Base-by-base conservation (phyloP, 805 yeast species). In the Candida silvatica region DNA sequence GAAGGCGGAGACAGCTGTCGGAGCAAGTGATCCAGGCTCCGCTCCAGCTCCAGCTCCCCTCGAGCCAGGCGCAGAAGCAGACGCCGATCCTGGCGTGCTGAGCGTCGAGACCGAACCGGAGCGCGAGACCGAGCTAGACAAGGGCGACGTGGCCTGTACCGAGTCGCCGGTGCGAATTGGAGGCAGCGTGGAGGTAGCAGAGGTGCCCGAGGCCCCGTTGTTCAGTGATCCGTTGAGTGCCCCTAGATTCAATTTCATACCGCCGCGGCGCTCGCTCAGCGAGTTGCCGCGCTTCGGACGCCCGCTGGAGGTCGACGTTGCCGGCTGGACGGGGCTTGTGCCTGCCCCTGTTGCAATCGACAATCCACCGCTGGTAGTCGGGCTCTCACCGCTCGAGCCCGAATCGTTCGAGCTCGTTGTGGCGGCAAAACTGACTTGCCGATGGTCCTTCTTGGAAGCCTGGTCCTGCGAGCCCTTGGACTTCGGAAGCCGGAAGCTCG, bases 1-100 rank as follows among this genome's bases (percentile, higher is more conserved):
- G 62, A 92, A 88, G 24, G 24, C 24, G 12, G 24, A 22, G 7
- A 12, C 11, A 12, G 24, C 12, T 8, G 24, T 12, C 12, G 24
- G 24, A 8, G 24, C 24, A 7, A 22, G 24, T 8, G 24, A 22
- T 8, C 24, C 12, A 8, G 24, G 24, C 12, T 22, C 11, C 24
- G 7, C 11, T 12, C 12, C 11, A 22, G 24, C 7, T 22, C 12
- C 11, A 12, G 24, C 24, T 12, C 11, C 7, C 12, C 24, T 7
- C n/a, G n/a, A n/a, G n/a, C n/a, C n/a, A n/a, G n/a, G n/a, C n/a
- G n/a, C n/a, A n/a, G n/a, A n/a, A 8, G 24, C 24, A 22, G 24
- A 12, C 11, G 24, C 24, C 24, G 12, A 22, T 7, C 11, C 7
- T 8, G 24, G 24, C 7, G 24, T 22, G 12, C 11, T 8, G 12